Conservation (phyloP, 441 rosid species). For the Arabidopsis hybrid region DNA sequence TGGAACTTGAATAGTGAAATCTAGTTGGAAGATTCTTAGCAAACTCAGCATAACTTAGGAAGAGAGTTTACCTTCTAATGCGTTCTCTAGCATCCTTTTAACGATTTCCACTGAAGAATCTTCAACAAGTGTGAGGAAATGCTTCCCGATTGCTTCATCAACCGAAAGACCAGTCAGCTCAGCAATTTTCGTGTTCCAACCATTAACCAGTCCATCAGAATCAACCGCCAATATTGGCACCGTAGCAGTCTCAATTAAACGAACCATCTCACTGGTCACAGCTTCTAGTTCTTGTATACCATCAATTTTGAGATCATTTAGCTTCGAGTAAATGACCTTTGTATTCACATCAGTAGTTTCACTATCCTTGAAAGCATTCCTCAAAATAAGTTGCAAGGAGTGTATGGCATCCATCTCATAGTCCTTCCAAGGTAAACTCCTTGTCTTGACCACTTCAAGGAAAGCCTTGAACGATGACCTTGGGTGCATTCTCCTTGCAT, state of each 20-base stretch:
- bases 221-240: slow-evolving; percentile 94
- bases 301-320: slow-evolving; percentile 78
- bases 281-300: slow-evolving; percentile 94
- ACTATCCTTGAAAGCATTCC: background rate
- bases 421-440: slow-evolving; percentile 97
- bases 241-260: slow-evolving; percentile 90
- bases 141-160: slow-evolving; percentile 88
- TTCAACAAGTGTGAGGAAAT: slow-evolving; percentile 79
- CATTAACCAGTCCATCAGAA: slow-evolving; percentile 85
- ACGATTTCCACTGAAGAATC: slow-evolving; percentile 78
- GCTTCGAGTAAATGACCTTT: slow-evolving; percentile 63
- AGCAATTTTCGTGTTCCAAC: slow-evolving; percentile 93
- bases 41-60: slow-evolving; percentile 16
- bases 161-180: slow-evolving; percentile 86
- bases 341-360: slow-evolving; percentile 58
- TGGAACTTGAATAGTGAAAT: slow-evolving; percentile 2
- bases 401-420: slow-evolving; percentile 97
- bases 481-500: slow-evolving; percentile 91
- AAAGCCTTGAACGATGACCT: slow-evolving; percentile 97
- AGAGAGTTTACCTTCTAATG: slow-evolving; percentile 72
- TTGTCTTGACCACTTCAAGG: slow-evolving; percentile 84
- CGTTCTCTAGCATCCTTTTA: slow-evolving; percentile 70
- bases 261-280: slow-evolving; percentile 95
- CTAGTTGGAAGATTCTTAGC: slow-evolving; percentile 8
- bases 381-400: background rate